Percentiles rank a stretch among this genome's conserved stretches.
phyloP scores from a whole-genome alignment of 2,329 filamentous ascomycete species.

The Hypoxylon sp. region DNA sequence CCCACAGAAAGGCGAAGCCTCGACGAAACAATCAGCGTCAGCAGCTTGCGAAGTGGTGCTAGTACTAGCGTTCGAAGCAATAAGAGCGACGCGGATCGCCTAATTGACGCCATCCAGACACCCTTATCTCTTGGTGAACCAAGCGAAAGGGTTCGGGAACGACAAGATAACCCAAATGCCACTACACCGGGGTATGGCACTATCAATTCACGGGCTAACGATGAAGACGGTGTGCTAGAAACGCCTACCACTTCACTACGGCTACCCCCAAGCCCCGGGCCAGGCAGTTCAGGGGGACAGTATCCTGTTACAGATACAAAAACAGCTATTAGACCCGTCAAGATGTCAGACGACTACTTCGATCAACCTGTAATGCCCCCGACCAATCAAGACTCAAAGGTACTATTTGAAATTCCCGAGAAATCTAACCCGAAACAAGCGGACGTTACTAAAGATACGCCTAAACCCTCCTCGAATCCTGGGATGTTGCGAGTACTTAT shows the following conservation, averaged over 20 bases:
- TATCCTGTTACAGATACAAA: constrained; percentile 58
- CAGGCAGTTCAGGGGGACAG: constrained; percentile 51
- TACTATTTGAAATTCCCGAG: constrained; percentile 56
- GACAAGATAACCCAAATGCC: constrained; percentile 23
- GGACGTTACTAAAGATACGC: constrained; percentile 11
- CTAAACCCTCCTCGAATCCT: constrained; percentile 1
- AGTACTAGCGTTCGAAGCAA: constrained; percentile 66
- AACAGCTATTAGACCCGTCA: constrained; percentile 61
- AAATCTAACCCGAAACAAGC: constrained; percentile 28
- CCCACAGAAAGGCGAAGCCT: constrained; percentile 50
- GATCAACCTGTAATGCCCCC: constrained; percentile 51
- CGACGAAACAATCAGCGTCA: constrained; percentile 55
- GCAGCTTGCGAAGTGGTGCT: constrained; percentile 54
- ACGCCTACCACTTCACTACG: constrained; percentile 17
- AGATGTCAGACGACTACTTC: constrained; percentile 61
- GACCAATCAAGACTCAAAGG: constrained; percentile 49
- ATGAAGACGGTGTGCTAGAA: constrained; percentile 2
- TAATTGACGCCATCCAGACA: constrained; percentile 78
- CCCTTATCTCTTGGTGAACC: constrained; percentile 60
- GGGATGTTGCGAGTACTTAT: constrained; percentile 74
- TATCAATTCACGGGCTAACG: constrained; percentile 3
- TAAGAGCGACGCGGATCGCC: constrained; percentile 73
- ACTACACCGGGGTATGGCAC: constrained; percentile 5
- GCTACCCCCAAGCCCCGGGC: constrained; percentile 10
- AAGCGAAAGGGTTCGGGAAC: constrained; percentile 45